Evolutionary conservation across 495 filamentous ascomycete genomes (phyloP), one percentile per base, ranked within the genome.

Genomic region (Thozetella sp.): DNA sequence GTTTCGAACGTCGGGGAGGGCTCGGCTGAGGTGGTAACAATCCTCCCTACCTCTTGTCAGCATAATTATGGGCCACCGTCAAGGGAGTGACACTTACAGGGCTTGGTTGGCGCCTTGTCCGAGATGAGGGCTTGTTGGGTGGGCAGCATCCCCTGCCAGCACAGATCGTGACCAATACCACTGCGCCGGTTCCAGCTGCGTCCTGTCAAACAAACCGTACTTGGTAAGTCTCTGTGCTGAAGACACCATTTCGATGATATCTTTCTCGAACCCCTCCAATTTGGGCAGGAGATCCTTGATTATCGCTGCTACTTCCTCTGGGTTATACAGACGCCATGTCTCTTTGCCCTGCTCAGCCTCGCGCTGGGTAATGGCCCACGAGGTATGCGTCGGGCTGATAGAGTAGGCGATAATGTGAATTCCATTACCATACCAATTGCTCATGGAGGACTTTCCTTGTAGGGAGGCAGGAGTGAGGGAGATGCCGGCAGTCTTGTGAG

Each of bases 101-200:
- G 67, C 65, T 52, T 69, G 67, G 52, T 69, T 69, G 22, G 62
- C 67, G 13, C 67, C 67, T 40, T 69, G 67, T 15, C 67, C 67
- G 9, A 67, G 40, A 58, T 69, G 67, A 6, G 64, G 64, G 48
- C 65, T 69, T 1, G 64, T 62, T 2, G 67, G 67, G 62, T 69
- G 67, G n/a, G 67, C 64, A 4, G 67, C 67, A 63, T 69, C 67
- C 13, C 67, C 65, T 20, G 67, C 59, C 50, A 69, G 24, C 19
- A 69, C 67, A 55, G 48, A 61, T 12, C 63, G 57, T 12, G 15
- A 52, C 0, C 57, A 61, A 45, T 52, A 58, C 67, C 67, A 67
- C 22, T 67, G 56, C 54, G 63, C 59, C 13, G 61, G 55, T 13
- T 25, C 25, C 24, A 69, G 25, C 48, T 63, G 57, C 6, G 25